Evolutionary conservation across 1,284 basidiomycete species (phyloP).

Genomic region (Fomitopsis schrenkii): DNA sequence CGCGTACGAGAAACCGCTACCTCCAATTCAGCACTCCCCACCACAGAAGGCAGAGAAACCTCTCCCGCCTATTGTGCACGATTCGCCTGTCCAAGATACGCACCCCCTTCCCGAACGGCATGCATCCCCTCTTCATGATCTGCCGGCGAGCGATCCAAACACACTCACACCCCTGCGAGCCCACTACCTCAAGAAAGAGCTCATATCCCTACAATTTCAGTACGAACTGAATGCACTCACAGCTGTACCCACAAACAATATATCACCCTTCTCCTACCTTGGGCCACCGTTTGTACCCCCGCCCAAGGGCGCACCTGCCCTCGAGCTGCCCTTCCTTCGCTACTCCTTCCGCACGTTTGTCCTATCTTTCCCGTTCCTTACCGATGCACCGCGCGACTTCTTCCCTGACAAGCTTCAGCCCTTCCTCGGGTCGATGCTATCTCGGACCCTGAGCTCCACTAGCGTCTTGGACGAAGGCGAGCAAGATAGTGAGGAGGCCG

Average conservation of each 20-base stretch:
- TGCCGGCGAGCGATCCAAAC: constrained; percentile 5
- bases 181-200: constrained; percentile 33
- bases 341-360: constrained; percentile 91
- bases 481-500: constrained; percentile 50
- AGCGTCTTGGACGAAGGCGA: constrained; percentile 57
- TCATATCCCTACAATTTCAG: constrained; percentile 75
- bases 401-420: constrained; percentile 93
- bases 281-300: constrained; percentile 82
- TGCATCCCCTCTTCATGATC: background rate
- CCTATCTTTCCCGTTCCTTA: constrained; percentile 90
- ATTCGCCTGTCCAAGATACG: background rate
- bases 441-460: constrained; percentile 70
- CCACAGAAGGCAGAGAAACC: background rate
- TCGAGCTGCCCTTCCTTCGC: constrained; percentile 83
- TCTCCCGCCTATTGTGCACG: background rate
- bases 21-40: background rate
- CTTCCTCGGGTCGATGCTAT: constrained; percentile 78
- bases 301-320: constrained; percentile 50
- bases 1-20: background rate
- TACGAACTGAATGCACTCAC: constrained; percentile 74
- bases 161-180: constrained; percentile 30
- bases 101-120: background rate
- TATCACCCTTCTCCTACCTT: constrained; percentile 80
- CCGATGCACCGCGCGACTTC: constrained; percentile 81
- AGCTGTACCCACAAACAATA: constrained; percentile 47